A percentile compares a stretch with the other conserved stretches of the same genome.
These are phyloP conservation scores for Tricholoma bakamatsutake DNA, from an alignment of 768 basidiomycete genomes.

Conservation along the genomic window DNA sequence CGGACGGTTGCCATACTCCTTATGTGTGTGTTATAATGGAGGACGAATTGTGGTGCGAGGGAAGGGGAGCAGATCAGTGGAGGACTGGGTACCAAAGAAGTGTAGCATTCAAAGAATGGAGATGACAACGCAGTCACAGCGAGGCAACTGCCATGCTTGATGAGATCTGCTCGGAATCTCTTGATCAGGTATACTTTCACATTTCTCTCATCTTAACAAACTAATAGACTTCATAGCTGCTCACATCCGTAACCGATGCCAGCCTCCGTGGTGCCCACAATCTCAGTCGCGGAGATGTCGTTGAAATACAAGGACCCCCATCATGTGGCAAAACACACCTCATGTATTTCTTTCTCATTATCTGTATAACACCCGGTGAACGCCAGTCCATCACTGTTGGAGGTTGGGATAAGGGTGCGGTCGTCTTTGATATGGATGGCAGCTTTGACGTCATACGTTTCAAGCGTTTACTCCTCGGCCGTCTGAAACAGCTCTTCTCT, in stretches of 20 bases:
- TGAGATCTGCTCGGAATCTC: constrained; percentile 30
- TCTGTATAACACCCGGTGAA: constrained; percentile 47
- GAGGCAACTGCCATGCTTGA: constrained; percentile 22
- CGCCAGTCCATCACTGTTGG: constrained; percentile 29
- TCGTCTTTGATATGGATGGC: constrained; percentile 67
- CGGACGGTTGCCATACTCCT: constrained; percentile 39
- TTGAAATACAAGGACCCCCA: constrained; percentile 74
- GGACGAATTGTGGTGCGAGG: background rate
- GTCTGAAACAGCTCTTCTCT: constrained; percentile 31
- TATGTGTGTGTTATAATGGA: background rate
- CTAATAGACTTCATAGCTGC: background rate
- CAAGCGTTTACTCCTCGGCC: constrained; percentile 42
- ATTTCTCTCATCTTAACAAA: background rate
- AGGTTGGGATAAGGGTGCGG: constrained; percentile 60
- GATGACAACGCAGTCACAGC: too few species aligned
- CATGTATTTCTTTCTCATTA: constrained; percentile 57
- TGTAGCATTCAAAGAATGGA: background rate
- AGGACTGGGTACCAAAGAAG: too few species aligned
- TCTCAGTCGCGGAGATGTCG: constrained; percentile 49
- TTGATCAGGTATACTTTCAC: constrained; percentile 25
- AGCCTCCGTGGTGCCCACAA: constrained; percentile 21
- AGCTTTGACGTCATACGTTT: constrained; percentile 57
- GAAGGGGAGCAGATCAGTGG: background rate
- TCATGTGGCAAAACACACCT: constrained; percentile 76
- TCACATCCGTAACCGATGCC: background rate